A percentile compares a stretch with the other conserved stretches of the same genome.
Conservation (phyloP, 768 basidiomycete genomes). For the Mycena leptocephala region DNA sequence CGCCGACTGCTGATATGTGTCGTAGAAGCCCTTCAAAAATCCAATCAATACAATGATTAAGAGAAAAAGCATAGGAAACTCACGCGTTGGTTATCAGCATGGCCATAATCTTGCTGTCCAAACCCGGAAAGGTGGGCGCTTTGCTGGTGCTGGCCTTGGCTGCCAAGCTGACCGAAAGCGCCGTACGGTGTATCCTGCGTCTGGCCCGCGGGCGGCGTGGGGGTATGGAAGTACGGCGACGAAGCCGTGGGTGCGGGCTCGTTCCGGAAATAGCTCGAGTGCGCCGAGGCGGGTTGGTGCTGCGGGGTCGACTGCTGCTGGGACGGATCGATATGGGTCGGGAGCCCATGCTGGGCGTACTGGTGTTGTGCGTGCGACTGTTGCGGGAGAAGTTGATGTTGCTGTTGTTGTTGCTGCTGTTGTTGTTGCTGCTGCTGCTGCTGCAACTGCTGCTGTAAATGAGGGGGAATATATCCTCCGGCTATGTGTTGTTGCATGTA, state of each 20-base stretch:
- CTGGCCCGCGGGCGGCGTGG: conserved; percentile 81
- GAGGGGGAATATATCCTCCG: conserved; percentile 35
- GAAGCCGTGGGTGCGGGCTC: conserved; percentile 67
- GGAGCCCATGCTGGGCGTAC: conserved; percentile 78
- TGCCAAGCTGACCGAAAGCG: conserved; percentile 75
- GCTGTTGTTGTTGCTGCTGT: conserved; percentile 59
- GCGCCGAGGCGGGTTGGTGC: conserved; percentile 56
- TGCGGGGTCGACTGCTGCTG: conserved; percentile 61
- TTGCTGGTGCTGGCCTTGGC: conserved; percentile 75
- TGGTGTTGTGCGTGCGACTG: conserved; percentile 55
- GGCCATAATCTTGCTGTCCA: conserved; percentile 76
- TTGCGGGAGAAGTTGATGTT: conserved; percentile 57
- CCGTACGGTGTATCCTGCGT: conserved; percentile 76
- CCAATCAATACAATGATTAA: conserved; percentile 38
- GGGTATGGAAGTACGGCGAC: conserved; percentile 82
- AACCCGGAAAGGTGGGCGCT: conserved; percentile 72
- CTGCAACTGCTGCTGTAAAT: conserved; percentile 47
- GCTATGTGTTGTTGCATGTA: conserved; percentile 39
- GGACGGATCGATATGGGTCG: conserved; percentile 76
- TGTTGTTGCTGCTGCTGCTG: conserved; percentile 51
- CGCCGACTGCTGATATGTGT: conserved; percentile 78
- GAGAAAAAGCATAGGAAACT: conserved; percentile 41
- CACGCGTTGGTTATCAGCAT: conserved; percentile 79
- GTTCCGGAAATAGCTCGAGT: conserved; percentile 75
- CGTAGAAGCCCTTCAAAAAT: conserved; percentile 78